Conservation (phyloP, 768 basidiomycete species). For the Trametes cingulata region DNA sequence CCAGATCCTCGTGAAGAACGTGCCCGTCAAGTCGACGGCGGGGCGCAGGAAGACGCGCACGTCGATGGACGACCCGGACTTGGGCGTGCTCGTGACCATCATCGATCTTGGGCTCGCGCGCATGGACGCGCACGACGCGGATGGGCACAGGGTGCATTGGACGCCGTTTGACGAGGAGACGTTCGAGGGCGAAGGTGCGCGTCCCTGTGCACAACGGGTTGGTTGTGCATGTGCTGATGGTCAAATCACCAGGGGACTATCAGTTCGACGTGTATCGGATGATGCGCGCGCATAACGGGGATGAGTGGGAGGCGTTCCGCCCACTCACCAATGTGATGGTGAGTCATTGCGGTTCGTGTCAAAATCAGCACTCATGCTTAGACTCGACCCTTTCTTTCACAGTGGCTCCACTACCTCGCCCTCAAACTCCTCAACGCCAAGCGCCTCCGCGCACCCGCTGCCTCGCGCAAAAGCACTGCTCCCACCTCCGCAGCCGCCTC, state of each 20-base stretch:
- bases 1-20: constrained; percentile 81
- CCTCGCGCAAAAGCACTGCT: constrained; percentile 40
- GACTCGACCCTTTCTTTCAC: background rate
- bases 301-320: constrained; percentile 73
- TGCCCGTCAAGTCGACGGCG: constrained; percentile 36
- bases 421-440: constrained; percentile 72
- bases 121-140: constrained; percentile 60
- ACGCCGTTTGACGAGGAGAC: constrained; percentile 86
- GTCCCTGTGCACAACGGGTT: too few relatives aligned
- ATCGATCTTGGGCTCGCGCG: constrained; percentile 95
- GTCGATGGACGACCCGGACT: constrained; percentile 63
- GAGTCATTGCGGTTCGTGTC: too few relatives aligned
- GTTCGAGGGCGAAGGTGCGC: constrained; percentile 85
- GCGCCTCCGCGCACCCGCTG: constrained; percentile 57
- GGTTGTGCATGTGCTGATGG: too few relatives aligned
- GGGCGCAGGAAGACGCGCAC: constrained; percentile 28
- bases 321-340: constrained; percentile 93
- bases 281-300: constrained; percentile 66
- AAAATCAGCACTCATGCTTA: too few relatives aligned
- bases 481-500: constrained; percentile 31
- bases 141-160: constrained; percentile 57
- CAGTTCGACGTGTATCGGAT: constrained; percentile 95
- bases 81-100: constrained; percentile 78
- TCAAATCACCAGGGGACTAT: constrained; percentile 64
- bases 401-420: constrained; percentile 92